Percentiles rank a stretch among this genome's conserved stretches.
These are phyloP conservation scores for Geranium brycei DNA, from an alignment of 345 rosid genomes.

Conservation along the genomic window DNA sequence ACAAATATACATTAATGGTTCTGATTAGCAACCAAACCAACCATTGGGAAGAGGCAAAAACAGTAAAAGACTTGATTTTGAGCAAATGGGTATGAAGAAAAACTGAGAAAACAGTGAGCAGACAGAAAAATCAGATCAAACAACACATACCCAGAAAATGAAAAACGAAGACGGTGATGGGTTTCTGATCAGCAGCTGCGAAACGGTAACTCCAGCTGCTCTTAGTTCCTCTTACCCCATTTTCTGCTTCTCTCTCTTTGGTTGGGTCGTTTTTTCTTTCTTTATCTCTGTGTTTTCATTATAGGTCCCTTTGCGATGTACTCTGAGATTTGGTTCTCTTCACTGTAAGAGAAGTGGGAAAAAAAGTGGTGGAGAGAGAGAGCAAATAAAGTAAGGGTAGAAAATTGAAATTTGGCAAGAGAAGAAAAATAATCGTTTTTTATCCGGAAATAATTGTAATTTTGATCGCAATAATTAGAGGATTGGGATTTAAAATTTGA, in stretches of 20 bases:
- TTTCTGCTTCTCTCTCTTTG: not conserved
- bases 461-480: not conserved
- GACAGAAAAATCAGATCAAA: not conserved
- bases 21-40: not conserved
- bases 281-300: not conserved
- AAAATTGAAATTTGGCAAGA: not conserved
- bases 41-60: not conserved
- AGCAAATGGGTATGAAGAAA: not conserved
- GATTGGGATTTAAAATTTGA: not conserved
- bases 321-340: not conserved
- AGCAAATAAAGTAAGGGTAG: not conserved
- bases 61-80: not conserved
- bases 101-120: not conserved
- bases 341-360: not conserved
- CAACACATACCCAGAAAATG: not conserved
- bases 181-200: not conserved
- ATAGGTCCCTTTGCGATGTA: not conserved
- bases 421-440: too few relatives aligned
- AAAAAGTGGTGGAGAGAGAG: not conserved
- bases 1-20: not conserved
- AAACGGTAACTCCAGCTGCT: not conserved
- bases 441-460: not conserved
- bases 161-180: not conserved
- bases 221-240: not conserved
- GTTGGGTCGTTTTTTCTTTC: too few relatives aligned